A percentile compares a stretch with the other conserved stretches of the same genome.
These are phyloP conservation scores for Suaeda aralocaspica DNA, from an alignment of 148 eudicot species.

Conservation along the genomic window DNA sequence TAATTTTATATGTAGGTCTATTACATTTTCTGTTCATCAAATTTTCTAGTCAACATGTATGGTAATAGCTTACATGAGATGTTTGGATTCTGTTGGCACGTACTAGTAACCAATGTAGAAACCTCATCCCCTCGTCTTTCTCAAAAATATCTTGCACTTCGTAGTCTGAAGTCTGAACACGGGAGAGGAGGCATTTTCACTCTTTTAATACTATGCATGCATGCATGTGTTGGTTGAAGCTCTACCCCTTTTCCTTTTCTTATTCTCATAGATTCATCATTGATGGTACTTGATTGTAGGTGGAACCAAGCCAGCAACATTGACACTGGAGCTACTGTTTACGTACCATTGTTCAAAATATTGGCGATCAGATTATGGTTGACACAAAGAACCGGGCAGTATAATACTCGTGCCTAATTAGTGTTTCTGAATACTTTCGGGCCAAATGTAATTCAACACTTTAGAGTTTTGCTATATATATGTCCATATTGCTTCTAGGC, in stretches of 20 bases:
- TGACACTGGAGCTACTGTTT: conserved; percentile 77
- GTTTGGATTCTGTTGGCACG: too few species aligned
- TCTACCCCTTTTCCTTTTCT: background rate
- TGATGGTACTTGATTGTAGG: conserved; percentile 40
- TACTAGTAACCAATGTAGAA: too few species aligned
- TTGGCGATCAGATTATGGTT: conserved; percentile 62
- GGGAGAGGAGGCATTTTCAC: background rate
- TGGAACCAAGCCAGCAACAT: conserved; percentile 77
- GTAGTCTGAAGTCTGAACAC: too few species aligned
- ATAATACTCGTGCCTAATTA: conserved; percentile 60
- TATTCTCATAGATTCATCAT: conserved; percentile 1
- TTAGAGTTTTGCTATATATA: background rate
- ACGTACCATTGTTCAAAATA: conserved; percentile 73
- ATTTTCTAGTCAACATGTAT: too few species aligned
- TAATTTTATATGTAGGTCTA: too few species aligned
- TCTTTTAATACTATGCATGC: background rate
- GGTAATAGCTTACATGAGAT: too few species aligned
- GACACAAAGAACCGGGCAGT: conserved; percentile 92
- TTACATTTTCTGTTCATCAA: too few species aligned
- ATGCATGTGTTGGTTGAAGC: background rate
- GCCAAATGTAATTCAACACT: conserved; percentile 6
- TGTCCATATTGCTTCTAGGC: conserved; percentile 10
- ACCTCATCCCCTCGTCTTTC: background rate
- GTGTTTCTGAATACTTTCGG: background rate
- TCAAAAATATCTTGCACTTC: too few species aligned